phyloP scores from a whole-genome alignment of 306 rosid species.

The Prunus dulcis region DNA sequence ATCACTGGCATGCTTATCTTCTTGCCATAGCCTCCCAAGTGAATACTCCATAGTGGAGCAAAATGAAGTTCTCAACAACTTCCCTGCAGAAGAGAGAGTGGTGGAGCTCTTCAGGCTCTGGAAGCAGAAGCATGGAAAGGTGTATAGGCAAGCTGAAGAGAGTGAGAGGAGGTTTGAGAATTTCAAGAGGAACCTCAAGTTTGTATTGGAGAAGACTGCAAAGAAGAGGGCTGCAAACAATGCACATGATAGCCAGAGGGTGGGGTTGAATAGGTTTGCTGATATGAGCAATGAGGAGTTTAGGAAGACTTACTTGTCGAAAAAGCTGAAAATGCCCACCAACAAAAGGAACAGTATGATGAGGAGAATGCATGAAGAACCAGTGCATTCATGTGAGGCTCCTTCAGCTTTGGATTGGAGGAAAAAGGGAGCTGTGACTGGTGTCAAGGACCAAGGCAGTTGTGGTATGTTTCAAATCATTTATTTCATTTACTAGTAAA shows the following conservation, averaged over 20 bases:
- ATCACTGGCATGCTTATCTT: conserved; percentile 32
- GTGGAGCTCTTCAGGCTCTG: conserved; percentile 60
- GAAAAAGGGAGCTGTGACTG: conserved; percentile 62
- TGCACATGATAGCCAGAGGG: conserved; percentile 20
- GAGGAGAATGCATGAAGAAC: conserved; percentile 20
- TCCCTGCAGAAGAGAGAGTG: conserved; percentile 49
- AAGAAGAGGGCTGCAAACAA: conserved; percentile 21
- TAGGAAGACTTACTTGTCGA: conserved; percentile 37
- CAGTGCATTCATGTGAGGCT: conserved; percentile 38
- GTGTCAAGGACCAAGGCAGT: conserved; percentile 54
- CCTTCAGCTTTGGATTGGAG: conserved; percentile 79
- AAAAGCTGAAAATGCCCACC: conserved; percentile 47
- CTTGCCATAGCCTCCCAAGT: conserved; percentile 31
- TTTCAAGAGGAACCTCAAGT: conserved; percentile 63
- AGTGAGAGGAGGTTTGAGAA: conserved; percentile 48
- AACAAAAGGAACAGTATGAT: conserved; percentile 22
- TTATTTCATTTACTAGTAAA: background rate
- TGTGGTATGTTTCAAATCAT: conserved; percentile 49
- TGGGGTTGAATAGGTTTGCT: conserved; percentile 73
- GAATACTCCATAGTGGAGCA: conserved; percentile 45
- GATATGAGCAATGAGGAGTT: conserved; percentile 80
- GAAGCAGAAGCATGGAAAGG: conserved; percentile 49
- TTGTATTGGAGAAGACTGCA: conserved; percentile 51
- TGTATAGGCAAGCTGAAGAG: conserved; percentile 52
- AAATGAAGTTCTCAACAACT: conserved; percentile 19